Conservation (phyloP, 1,139 yeast species). For the Pichia sp. region DNA sequence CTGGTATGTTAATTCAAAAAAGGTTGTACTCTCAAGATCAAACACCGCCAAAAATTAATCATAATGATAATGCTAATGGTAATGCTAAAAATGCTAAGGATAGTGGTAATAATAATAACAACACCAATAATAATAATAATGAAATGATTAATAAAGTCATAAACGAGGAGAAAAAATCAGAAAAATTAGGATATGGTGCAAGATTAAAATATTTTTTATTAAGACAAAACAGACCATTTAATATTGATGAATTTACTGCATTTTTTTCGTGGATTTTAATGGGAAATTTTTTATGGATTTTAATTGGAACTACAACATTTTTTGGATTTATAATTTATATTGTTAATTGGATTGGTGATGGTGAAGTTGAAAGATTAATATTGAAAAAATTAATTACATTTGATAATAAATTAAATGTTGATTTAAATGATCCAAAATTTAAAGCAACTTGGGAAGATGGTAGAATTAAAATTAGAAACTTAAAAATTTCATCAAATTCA, state of each 20-base stretch:
- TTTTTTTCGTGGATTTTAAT: constrained; percentile 85
- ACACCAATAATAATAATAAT: neutral
- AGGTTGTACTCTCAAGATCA: too few relatives aligned
- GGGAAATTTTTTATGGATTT: constrained; percentile 75
- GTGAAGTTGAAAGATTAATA: constrained; percentile 22
- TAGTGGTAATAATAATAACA: neutral
- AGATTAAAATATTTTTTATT: constrained; percentile 61
- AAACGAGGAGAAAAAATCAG: neutral
- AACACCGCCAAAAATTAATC: neutral
- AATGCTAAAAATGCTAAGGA: neutral
- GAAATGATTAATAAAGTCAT: too few relatives aligned
- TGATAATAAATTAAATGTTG: constrained; percentile 35
- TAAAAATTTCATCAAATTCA: constrained; percentile 33
- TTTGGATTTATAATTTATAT: constrained; percentile 30
- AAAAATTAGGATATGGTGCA: constrained; percentile 27
- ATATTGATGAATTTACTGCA: constrained; percentile 84
- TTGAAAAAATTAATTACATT: constrained; percentile 27
- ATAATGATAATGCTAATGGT: neutral
- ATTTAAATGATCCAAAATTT: constrained; percentile 40
- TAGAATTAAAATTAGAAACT: constrained; percentile 51
- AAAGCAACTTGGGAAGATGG: constrained; percentile 48
- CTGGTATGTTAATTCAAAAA: too few relatives aligned
- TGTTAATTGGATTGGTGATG: constrained; percentile 23
- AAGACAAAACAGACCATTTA: constrained; percentile 64
- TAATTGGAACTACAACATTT: constrained; percentile 88